Evolutionary conservation across 768 basidiomycete genomes (phyloP).

Genomic region (Podaxis sp.): DNA sequence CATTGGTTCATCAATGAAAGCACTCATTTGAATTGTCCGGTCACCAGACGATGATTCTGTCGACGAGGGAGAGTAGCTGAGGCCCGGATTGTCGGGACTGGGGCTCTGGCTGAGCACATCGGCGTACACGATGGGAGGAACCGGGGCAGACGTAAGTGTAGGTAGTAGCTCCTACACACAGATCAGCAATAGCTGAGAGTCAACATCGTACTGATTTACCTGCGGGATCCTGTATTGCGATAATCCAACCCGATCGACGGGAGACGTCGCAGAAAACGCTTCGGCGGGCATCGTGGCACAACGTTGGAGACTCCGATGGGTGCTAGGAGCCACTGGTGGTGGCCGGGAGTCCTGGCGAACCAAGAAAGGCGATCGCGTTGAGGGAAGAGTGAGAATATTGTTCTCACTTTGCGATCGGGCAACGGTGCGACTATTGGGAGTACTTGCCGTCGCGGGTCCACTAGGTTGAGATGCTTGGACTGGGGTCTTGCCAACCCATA

Average conservation of each 20-base stretch:
- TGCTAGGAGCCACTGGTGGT: background rate
- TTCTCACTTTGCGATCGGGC: constrained; percentile 54
- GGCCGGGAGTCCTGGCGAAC: constrained; percentile 14
- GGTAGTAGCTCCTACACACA: constrained; percentile 15
- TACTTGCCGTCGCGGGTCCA: constrained; percentile 19
- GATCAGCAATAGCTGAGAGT: background rate
- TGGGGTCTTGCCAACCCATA: constrained; percentile 83
- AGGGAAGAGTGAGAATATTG: constrained; percentile 24
- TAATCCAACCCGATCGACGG: background rate
- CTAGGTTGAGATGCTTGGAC: constrained; percentile 21
- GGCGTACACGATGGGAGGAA: background rate
- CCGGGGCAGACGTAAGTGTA: background rate
- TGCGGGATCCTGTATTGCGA: background rate
- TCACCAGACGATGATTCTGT: constrained; percentile 57
- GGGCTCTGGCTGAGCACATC: constrained; percentile 27
- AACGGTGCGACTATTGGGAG: constrained; percentile 35
- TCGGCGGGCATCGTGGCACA: constrained; percentile 18
- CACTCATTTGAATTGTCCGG: constrained; percentile 55
- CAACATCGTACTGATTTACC: background rate
- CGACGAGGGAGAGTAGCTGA: constrained; percentile 60
- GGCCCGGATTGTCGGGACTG: constrained; percentile 55
- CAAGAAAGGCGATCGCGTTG: constrained; percentile 25
- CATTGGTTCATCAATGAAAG: constrained; percentile 46
- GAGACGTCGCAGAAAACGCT: background rate
- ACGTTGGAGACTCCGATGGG: constrained; percentile 34